Percentiles rank a stretch among this genome's conserved stretches.
Conservation (phyloP, 129 eudicot species). For the Chrysanthemum seticuspe region DNA sequence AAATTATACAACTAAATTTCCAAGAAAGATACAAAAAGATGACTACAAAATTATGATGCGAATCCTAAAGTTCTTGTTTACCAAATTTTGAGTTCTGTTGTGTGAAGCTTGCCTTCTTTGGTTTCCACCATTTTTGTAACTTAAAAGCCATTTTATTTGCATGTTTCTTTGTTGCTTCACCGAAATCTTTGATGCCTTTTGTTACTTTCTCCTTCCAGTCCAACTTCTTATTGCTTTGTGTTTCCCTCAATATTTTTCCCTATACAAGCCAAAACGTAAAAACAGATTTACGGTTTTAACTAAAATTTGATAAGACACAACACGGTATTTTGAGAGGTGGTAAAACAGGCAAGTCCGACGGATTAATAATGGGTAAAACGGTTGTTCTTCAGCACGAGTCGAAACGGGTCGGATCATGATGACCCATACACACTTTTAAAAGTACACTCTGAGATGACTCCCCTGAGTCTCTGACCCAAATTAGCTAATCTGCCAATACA, state of each 20-base stretch:
- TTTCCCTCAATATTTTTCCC: slow-evolving; percentile 73
- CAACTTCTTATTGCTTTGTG: slow-evolving; percentile 45
- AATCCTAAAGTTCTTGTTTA: slow-evolving; percentile 69
- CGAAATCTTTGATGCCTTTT: slow-evolving; percentile 47
- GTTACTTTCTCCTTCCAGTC: slow-evolving; percentile 68
- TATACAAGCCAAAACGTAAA: slow-evolving; percentile 11
- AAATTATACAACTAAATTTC: slow-evolving; percentile 26
- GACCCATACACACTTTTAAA: neutral
- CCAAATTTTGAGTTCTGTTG: slow-evolving; percentile 45
- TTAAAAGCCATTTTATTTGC: slow-evolving; percentile 50
- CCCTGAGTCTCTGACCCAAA: neutral
- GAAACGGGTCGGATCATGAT: neutral
- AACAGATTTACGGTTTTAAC: neutral
- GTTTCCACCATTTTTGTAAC: slow-evolving; percentile 79
- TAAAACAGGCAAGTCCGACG: neutral
- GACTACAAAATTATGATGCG: slow-evolving; percentile 24
- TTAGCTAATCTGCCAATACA: neutral
- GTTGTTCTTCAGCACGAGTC: neutral
- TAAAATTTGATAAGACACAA: neutral
- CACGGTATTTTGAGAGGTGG: neutral
- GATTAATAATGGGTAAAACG: neutral
- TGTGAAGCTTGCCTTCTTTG: slow-evolving; percentile 45
- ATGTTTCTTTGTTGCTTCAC: slow-evolving; percentile 53
- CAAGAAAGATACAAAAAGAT: neutral
- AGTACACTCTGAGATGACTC: no score